Evolutionary conservation across 768 basidiomycete genomes (phyloP), one percentile per base, ranked within the genome.

Genomic region (Lactarius quietus): DNA sequence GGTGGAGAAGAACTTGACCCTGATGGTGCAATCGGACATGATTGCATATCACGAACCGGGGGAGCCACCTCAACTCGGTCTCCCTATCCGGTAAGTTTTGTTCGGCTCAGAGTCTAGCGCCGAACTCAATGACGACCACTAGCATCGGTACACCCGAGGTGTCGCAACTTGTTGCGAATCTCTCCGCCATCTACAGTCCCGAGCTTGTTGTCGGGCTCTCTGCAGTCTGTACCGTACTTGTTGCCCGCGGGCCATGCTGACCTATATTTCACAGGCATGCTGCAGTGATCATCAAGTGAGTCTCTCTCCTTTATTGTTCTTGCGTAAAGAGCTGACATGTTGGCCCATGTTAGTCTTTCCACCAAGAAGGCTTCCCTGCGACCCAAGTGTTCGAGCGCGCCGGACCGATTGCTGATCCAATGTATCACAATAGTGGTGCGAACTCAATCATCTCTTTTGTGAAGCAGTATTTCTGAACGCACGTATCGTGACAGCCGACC

Each of bases 11-110:
- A 88, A 92, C 69, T 77, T 96, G 54, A 85, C 89, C 1, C 72
- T 96, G 38, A 92, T 95, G 84, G 80, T 95, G 57, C 95, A 96
- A 74, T 91, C 91, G 0, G 95, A 97, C 71, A 96, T 96, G 95
- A 82, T 92, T 48, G 95, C 86, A 0, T 96, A 94, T 73, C 92
- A 86, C 66, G 86, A 79, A 23, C 84, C 86, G 0, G 83, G 82
- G 31, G 95, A 97, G 76, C 91, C 92, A 15, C 74, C 83, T 2
- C 95, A 97, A 73, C 82, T 97, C 10, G 93, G 90, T 20, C 82
- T 95, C 38, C 93, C 95, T 10, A 82, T 82, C 28, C 67, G 71
- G 91, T 93, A 58, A 59, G 85, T 78, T 18, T 56, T 28, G 6
- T 56, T 51, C 26, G 15, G 12, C 29, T 33, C 29, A 26, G n/a